Evolutionary conservation across 2,329 filamentous ascomycete species (phyloP), one percentile per base, ranked within the genome.

Genomic region (Pseudovirgaria hyperparasitica): DNA sequence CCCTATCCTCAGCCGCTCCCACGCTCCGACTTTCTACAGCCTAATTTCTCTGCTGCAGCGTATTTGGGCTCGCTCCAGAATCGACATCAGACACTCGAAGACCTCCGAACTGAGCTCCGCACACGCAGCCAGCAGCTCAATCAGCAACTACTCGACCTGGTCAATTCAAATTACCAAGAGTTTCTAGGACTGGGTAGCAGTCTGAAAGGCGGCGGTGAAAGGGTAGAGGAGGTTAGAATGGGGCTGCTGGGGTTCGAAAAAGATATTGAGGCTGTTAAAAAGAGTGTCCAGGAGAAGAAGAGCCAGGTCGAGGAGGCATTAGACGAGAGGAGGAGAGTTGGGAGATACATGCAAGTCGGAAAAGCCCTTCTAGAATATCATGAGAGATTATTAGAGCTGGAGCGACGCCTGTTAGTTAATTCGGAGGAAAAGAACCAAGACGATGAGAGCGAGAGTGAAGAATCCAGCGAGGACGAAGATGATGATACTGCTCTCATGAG

Each of bases 1-100:
- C 90, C 90, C 9, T 96, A 93, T 58, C 90, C 90, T 2, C 68
- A 75, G 20, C 84, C 86, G 4, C 72, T 98, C 10, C 72, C 82
- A 2, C 80, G 90, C 31, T 62, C 67, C 32, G 82, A 90, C 46
- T 98, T 98, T 57, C 70, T 93, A 5, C 60, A 70, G 2, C 67
- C 48, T 0, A 55, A 73, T 39, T 98, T 98, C 54, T 73, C 82
- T 35, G 77, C 92, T 1, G 71, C 81, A 2, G 61, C 62, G 2
- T 98, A 94, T 52, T 76, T 98, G 55, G 85, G 76, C 6, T 77
- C 80, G 2, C 67, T 93, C 2, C 72, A 75, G 12, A 76, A 90
- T 48, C 79, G 90, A 2, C 90, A 98, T 53, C 90, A 98, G 54
- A 94, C 87, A 1, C 80, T 98, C 25, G 86, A 93, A 50, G 90